phyloP scores from a whole-genome alignment of 2,329 filamentous ascomycete genomes.

The Neofusicoccum parvum region DNA sequence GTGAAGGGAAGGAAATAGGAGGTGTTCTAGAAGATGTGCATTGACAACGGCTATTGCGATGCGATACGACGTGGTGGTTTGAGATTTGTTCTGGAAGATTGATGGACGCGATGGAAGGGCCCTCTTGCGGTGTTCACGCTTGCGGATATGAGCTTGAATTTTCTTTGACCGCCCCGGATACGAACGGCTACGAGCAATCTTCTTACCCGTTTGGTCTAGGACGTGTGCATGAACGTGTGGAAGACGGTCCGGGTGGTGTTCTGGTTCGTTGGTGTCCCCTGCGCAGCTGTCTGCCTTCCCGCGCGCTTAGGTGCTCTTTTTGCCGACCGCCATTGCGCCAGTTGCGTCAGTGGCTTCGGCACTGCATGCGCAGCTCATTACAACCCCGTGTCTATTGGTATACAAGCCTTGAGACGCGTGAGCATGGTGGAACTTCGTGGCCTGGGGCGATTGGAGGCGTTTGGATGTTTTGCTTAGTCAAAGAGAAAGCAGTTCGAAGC shows the following conservation, averaged over 20 bases:
- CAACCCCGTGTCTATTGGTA: not conserved
- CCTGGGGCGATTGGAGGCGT: not conserved
- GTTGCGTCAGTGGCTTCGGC: constrained; percentile 7
- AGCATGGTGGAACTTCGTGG: not conserved
- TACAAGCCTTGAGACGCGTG: not conserved
- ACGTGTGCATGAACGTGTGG: not conserved
- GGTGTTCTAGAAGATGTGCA: constrained; percentile 7
- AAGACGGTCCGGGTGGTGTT: too few species aligned
- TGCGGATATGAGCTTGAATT: not conserved
- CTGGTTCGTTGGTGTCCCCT: too few species aligned
- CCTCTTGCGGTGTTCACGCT: not conserved
- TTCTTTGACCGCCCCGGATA: too few species aligned
- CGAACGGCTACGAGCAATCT: not conserved
- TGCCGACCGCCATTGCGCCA: not conserved
- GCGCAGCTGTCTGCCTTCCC: too few species aligned
- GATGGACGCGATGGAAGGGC: not conserved
- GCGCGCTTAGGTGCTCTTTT: not conserved
- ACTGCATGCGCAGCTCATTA: not conserved
- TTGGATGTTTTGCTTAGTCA: too few species aligned
- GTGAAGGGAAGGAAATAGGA: not conserved
- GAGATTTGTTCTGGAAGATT: not conserved
- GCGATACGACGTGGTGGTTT: not conserved
- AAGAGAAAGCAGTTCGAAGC: too few species aligned
- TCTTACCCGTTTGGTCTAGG: not conserved
- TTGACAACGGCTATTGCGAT: not conserved